A percentile compares a stretch with the other conserved stretches of the same genome.
Evolutionary conservation across 139 green algal species (phyloP).

Genomic region (Closterium sp.): DNA sequence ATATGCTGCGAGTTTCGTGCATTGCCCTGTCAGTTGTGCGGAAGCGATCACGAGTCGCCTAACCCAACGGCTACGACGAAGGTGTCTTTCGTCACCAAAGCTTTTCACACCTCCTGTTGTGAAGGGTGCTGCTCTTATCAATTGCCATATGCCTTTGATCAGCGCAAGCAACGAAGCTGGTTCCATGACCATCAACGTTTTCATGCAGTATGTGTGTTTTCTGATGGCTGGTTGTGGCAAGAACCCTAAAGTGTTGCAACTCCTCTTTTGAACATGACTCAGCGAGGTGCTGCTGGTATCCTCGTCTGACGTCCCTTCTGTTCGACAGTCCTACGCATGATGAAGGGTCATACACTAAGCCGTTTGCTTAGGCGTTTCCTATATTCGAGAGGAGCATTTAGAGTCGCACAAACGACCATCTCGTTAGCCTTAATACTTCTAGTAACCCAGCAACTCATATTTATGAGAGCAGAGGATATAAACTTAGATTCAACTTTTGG

Average conservation of each 20-base stretch:
- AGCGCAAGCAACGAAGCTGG: background rate
- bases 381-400: background rate
- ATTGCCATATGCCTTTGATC: background rate
- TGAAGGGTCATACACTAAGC: background rate
- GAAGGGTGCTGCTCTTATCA: background rate
- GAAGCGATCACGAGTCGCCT: background rate
- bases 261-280: background rate
- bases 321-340: background rate
- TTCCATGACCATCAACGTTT: background rate
- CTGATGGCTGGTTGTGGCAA: background rate
- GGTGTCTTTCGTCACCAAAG: background rate
- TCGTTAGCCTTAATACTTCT: background rate
- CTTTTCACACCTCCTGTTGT: background rate
- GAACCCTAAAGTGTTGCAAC: background rate
- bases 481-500: background rate
- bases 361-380: background rate
- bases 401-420: background rate
- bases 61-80: background rate
- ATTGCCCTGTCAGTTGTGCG: background rate
- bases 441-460: background rate
- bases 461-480: constrained; percentile 2
- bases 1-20: background rate
- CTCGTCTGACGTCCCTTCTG: background rate
- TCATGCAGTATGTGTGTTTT: too few species aligned
- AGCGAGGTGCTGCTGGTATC: background rate